Percentiles rank a stretch among this genome's conserved stretches.
phyloP scores from a whole-genome alignment of 2,329 filamentous ascomycete genomes.

The Cladophialophora exuberans region DNA sequence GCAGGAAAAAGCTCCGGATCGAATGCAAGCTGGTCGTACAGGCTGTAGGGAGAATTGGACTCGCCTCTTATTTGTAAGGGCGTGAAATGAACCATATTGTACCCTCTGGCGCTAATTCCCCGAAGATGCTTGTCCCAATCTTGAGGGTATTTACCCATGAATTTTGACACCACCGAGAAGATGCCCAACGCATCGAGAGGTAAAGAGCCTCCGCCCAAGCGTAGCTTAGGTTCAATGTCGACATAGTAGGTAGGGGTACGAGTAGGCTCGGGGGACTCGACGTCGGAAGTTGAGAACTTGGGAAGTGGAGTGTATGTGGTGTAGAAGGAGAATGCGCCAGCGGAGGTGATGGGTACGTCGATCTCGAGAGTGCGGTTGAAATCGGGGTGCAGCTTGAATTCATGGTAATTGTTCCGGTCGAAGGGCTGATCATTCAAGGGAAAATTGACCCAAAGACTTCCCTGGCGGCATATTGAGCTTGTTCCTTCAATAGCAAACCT shows the following conservation, averaged over 20 bases:
- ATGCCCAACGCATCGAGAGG: slow-evolving; percentile 86
- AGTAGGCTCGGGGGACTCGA: slow-evolving; percentile 58
- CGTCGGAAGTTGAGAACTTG: slow-evolving; percentile 65
- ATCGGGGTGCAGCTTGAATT: slow-evolving; percentile 80
- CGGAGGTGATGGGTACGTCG: slow-evolving; percentile 78
- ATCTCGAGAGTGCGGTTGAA: slow-evolving; percentile 93
- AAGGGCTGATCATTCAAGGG: slow-evolving; percentile 77
- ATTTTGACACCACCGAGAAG: slow-evolving; percentile 95
- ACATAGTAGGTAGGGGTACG: slow-evolving; percentile 85
- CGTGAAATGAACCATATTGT: slow-evolving; percentile 99
- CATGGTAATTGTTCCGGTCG: slow-evolving; percentile 75
- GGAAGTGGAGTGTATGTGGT: slow-evolving; percentile 89
- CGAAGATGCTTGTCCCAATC: slow-evolving; percentile 89
- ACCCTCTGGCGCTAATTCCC: slow-evolving; percentile 86
- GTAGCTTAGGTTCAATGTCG: slow-evolving; percentile 83
- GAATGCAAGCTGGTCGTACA: slow-evolving; percentile 89
- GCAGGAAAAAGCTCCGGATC: slow-evolving; percentile 80
- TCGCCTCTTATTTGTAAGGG: slow-evolving; percentile 84
- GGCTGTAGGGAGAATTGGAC: slow-evolving; percentile 96
- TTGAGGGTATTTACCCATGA: slow-evolving; percentile 88
- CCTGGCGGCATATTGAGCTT: slow-evolving; percentile 87
- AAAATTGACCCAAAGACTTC: slow-evolving; percentile 96
- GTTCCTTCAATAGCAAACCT: slow-evolving; percentile 35
- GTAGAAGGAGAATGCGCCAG: slow-evolving; percentile 93
- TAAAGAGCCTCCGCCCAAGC: slow-evolving; percentile 71